A percentile compares a stretch with the other conserved stretches of the same genome.
Evolutionary conservation across 2,329 filamentous ascomycete genomes (phyloP).

Genomic region (Aspergillus pseudoterreus): DNA sequence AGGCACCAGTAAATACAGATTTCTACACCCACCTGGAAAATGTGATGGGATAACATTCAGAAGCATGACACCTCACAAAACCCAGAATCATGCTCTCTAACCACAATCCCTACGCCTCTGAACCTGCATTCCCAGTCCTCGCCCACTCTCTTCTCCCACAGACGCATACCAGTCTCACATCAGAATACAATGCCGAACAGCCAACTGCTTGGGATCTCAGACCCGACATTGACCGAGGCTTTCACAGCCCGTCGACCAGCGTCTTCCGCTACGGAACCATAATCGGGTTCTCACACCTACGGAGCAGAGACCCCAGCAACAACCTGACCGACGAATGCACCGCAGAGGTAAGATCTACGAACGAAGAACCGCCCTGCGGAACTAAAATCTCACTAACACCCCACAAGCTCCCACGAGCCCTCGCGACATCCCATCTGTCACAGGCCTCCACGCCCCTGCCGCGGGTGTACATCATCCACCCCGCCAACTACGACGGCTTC

Average conservation of each 20-base stretch:
- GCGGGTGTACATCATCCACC: conserved; percentile 34
- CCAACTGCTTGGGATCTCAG: conserved; percentile 24
- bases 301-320: conserved; percentile 16
- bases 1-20: no score
- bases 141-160: conserved; percentile 27
- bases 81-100: conserved; percentile 13
- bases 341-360: conserved; percentile 23
- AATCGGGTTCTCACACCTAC: conserved; percentile 31
- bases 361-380: background rate
- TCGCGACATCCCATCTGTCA: conserved; percentile 23
- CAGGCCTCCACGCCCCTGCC: conserved; percentile 1
- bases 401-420: conserved; percentile 27
- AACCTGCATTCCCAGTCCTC: conserved; percentile 29
- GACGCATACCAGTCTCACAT: background rate
- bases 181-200: background rate
- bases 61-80: background rate
- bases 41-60: background rate
- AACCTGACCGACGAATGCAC: conserved; percentile 23
- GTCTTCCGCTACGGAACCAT: conserved; percentile 28
- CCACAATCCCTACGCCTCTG: conserved; percentile 21
- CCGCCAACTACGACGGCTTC: conserved; percentile 26
- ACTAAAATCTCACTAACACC: conserved; percentile 3
- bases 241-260: conserved; percentile 7
- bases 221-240: conserved; percentile 19
- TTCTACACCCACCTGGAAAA: background rate